Base-by-base conservation (phyloP, 257 asterid species). In the Solanum pennellii region DNA sequence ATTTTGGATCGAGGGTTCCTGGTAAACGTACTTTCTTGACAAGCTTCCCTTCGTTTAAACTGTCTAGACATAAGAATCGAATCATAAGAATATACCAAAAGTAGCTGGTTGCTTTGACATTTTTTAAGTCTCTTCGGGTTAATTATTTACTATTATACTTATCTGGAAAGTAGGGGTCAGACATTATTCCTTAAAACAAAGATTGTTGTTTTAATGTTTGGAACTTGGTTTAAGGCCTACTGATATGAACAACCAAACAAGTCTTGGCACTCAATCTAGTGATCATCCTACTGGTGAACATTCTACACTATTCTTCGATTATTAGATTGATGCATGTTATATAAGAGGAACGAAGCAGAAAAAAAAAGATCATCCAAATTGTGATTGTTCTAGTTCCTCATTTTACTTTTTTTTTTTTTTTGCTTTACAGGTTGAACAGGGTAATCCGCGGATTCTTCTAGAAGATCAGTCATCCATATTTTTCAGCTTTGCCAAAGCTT, bases 1-100 rank as follows among this genome's bases (percentile, higher is more conserved):
- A 89, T 96, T 86, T 87, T 96, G 88, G 98, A 96, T 87, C 94
- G 85, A 91, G 99, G 99, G 88, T 88, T 42, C 83, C 92, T 96
- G 95, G 99, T 96, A 91, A 18, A 56, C 27, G 21, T 71, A 21
- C 10, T 29, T 9, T 62, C 35, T 82, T 52, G 59, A 25, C 56
- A 31, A 82, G 5, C 41, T 84, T 42, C 15, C 29, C 39, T 33
- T 12, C 45, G 62, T 88, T 47, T 62, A 66, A 60, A 74, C 75
- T 45, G 66, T 77, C 82, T 37, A 15, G 52, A 72, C 41, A 11
- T 72, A 29, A 27, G 10, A 35, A 35, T 29, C 21, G 37, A 49
- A 68, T 23, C 6, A 35, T 15, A 33, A 72, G 86, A 33, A 73
- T 35, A 23, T 52, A 37, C 10, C 25, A 15, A 33, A 79, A 15